A percentile compares a stretch with the other conserved stretches of the same genome.
Conservation (phyloP, 2,329 filamentous ascomycete species). For the Paecilomyces sp. region DNA sequence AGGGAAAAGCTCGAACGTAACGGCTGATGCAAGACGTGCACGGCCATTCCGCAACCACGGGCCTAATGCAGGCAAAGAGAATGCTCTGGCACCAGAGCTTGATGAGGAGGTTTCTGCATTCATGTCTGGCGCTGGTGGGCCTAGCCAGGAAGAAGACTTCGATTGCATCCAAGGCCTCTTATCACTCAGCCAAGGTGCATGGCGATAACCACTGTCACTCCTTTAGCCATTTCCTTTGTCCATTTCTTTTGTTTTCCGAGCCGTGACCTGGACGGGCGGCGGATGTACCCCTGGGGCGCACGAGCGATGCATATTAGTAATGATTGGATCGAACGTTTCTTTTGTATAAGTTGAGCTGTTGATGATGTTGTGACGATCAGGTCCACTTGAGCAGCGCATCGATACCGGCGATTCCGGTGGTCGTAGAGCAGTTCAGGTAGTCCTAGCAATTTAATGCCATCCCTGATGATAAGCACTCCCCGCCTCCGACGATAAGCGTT, state of each 20-base stretch:
- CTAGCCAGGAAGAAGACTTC: constrained; percentile 70
- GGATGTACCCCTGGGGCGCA: neutral
- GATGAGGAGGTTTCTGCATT: constrained; percentile 65
- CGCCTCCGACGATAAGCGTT: neutral
- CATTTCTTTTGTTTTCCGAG: neutral
- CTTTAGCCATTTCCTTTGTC: constrained; percentile 1
- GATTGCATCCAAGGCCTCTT: constrained; percentile 86
- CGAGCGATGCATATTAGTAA: neutral
- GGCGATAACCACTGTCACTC: constrained; percentile 50
- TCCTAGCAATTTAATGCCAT: neutral
- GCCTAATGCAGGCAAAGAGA: constrained; percentile 16
- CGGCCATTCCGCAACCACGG: constrained; percentile 16
- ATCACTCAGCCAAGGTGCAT: constrained; percentile 86
- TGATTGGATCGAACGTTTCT: neutral
- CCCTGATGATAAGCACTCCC: neutral
- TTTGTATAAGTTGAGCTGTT: neutral
- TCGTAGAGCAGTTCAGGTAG: neutral
- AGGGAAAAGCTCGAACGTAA: constrained; percentile 11
- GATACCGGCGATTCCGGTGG: neutral
- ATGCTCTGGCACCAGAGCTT: constrained; percentile 34
- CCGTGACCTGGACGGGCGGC: neutral
- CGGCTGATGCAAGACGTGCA: constrained; percentile 19
- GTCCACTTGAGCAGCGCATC: neutral
- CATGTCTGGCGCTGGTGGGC: constrained; percentile 53
- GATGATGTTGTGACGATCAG: neutral